phyloP scores from a whole-genome alignment of 768 basidiomycete species.

The Pleurotus tuoliensis region DNA sequence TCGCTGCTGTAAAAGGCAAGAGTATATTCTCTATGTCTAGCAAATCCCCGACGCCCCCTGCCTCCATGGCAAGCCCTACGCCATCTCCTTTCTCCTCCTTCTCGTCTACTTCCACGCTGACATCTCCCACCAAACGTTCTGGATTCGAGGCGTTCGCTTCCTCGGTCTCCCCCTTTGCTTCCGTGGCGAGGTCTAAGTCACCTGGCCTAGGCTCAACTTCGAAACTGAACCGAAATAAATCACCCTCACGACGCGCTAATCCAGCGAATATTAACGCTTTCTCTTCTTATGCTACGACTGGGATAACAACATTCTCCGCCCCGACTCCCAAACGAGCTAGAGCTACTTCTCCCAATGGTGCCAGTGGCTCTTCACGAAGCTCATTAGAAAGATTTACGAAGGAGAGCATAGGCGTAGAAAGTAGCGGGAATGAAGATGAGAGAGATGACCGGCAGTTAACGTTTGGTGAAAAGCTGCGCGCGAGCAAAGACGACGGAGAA shows the following conservation, averaged over 20 bases:
- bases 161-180: constrained; percentile 46
- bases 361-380: constrained; percentile 33
- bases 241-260: constrained; percentile 46
- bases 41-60: constrained; percentile 18
- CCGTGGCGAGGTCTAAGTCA: constrained; percentile 49
- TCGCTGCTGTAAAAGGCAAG: constrained; percentile 68
- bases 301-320: constrained; percentile 42
- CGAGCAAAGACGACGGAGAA: constrained; percentile 56
- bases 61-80: constrained; percentile 23
- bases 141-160: constrained; percentile 59
- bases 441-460: constrained; percentile 35
- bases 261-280: constrained; percentile 50
- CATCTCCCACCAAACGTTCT: constrained; percentile 41
- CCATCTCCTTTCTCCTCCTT: constrained; percentile 27
- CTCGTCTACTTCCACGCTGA: neutral
- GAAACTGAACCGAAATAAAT: constrained; percentile 45
- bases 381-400: constrained; percentile 38
- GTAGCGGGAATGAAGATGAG: constrained; percentile 43
- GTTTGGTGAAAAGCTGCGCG: constrained; percentile 68
- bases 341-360: constrained; percentile 40
- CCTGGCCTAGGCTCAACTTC: constrained; percentile 43
- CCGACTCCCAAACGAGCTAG: constrained; percentile 54
- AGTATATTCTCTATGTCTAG: constrained; percentile 41
- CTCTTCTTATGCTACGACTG: constrained; percentile 52
- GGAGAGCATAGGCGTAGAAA: constrained; percentile 24